Evolutionary conservation across 2,329 filamentous ascomycete species (phyloP).

Genomic region (Fusarium staphyleae): DNA sequence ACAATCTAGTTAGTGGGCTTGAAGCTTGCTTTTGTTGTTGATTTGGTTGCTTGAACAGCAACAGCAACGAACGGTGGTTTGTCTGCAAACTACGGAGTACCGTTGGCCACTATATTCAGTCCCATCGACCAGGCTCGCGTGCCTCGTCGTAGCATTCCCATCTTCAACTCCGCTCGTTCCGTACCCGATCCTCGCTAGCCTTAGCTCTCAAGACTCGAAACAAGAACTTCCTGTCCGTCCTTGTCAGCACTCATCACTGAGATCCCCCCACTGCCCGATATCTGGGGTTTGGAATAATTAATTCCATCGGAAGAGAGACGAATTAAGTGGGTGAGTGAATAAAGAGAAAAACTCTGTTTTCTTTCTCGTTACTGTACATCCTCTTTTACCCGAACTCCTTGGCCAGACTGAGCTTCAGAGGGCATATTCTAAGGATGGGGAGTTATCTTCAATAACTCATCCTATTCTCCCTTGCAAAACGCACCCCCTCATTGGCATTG

Average conservation of each 20-base stretch:
- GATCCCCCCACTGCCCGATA: slow-evolving; percentile 32
- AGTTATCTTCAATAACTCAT: slow-evolving; percentile 14
- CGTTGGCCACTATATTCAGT: slow-evolving; percentile 1
- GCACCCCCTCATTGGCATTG: slow-evolving; percentile 30
- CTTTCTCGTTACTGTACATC: neutral
- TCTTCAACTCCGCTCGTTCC: slow-evolving; percentile 28
- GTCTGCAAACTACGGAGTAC: no score
- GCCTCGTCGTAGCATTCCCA: slow-evolving; percentile 26
- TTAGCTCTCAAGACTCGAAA: slow-evolving; percentile 26
- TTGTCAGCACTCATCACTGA: slow-evolving; percentile 37
- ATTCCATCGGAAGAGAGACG: slow-evolving; percentile 11
- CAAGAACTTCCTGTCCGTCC: slow-evolving; percentile 14
- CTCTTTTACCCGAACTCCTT: no score
- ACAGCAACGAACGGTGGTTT: slow-evolving; percentile 4
- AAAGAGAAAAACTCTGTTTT: slow-evolving; percentile 14
- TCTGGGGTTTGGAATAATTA: slow-evolving; percentile 21
- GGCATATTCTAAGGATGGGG: neutral
- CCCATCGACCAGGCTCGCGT: slow-evolving; percentile 18
- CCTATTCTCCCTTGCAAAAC: slow-evolving; percentile 28
- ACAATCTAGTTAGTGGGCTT: neutral
- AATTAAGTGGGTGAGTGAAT: slow-evolving; percentile 6
- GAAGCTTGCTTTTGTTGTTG: neutral
- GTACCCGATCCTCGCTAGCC: slow-evolving; percentile 34
- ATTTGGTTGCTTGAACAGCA: slow-evolving; percentile 15
- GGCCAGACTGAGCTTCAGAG: no score